Evolutionary conservation across 176 grass and related monocot species (phyloP).

Genomic region (Triticum timopheevii): DNA sequence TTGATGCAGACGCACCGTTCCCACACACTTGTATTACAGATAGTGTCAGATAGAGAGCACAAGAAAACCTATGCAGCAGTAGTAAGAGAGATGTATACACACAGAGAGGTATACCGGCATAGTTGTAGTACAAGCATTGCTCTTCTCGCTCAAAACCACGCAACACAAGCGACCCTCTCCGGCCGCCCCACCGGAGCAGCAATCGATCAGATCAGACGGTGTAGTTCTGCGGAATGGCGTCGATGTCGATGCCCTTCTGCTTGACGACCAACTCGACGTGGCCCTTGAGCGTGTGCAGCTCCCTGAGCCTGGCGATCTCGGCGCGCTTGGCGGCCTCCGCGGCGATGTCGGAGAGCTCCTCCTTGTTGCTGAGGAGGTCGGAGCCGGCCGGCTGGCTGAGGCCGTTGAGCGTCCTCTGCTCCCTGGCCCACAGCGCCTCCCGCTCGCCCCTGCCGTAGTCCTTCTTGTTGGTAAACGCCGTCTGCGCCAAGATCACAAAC

Average conservation of each 20-base stretch:
- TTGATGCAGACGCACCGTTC: constrained; percentile 21
- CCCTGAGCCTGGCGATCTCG: constrained; percentile 57
- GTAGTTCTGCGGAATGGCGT: constrained; percentile 51
- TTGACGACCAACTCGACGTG: constrained; percentile 46
- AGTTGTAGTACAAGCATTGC: constrained; percentile 11
- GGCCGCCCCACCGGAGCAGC: too few species aligned
- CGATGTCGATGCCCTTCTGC: constrained; percentile 58
- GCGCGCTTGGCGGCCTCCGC: constrained; percentile 51
- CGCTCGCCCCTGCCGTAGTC: constrained; percentile 48
- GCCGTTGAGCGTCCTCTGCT: constrained; percentile 51
- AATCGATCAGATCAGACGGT: constrained; percentile 8
- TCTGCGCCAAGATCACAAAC: constrained; percentile 32
- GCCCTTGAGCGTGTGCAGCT: constrained; percentile 56
- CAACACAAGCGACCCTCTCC: background rate
- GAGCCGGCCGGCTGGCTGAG: constrained; percentile 35
- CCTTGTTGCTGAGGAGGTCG: constrained; percentile 15
- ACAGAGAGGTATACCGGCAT: background rate
- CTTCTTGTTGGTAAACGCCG: constrained; percentile 47
- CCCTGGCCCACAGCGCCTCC: constrained; percentile 46
- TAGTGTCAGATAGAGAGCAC: constrained; percentile 9
- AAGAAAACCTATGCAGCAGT: constrained; percentile 21
- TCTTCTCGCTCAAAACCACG: constrained; percentile 16
- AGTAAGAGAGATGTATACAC: background rate
- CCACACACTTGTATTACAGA: constrained; percentile 15
- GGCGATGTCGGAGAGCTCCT: constrained; percentile 42